A percentile compares a stretch with the other conserved stretches of the same genome.
These are phyloP conservation scores for Ceratopteris richardii DNA, from an alignment of 75 land plant genomes.

Conservation along the genomic window DNA sequence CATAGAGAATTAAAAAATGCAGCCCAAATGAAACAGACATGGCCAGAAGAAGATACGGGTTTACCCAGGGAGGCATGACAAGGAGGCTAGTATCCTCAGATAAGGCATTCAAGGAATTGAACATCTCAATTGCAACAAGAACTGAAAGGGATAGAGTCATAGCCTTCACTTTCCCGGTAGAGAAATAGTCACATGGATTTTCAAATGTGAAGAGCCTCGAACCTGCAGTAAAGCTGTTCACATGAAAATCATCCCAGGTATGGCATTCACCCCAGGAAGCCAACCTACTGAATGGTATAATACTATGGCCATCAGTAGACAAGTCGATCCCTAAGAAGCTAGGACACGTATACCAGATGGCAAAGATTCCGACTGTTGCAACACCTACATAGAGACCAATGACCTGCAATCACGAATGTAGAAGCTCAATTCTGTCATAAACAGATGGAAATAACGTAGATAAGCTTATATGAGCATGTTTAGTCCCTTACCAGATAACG, in stretches of 20 bases:
- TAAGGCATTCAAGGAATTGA: constrained; percentile 86
- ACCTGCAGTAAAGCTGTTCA: constrained; percentile 53
- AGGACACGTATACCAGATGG: no score
- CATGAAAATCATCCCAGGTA: constrained; percentile 64
- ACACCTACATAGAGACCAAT: constrained; percentile 86
- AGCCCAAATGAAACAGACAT: constrained; percentile 69
- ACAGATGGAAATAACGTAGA: no score
- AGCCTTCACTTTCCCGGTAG: constrained; percentile 79
- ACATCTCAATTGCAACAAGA: constrained; percentile 91
- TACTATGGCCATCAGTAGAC: constrained; percentile 60
- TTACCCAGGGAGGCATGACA: constrained; percentile 87
- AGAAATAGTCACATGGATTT: constrained; percentile 84
- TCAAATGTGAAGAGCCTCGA: constrained; percentile 38
- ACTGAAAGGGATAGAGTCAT: constrained; percentile 88
- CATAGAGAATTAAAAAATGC: constrained; percentile 69
- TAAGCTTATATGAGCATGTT: no score
- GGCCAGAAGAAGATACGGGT: constrained; percentile 84
- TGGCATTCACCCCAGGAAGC: no score
- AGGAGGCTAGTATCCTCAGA: constrained; percentile 81
- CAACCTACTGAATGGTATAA: constrained; percentile 62
- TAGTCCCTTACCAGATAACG: constrained; percentile 66
- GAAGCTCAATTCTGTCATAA: no score
- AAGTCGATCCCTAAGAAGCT: no score
- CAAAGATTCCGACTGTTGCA: constrained; percentile 80
- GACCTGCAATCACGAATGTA: constrained; percentile 67